Evolutionary conservation across 1,284 basidiomycete species (phyloP).

Genomic region (Leccinum fallax): DNA sequence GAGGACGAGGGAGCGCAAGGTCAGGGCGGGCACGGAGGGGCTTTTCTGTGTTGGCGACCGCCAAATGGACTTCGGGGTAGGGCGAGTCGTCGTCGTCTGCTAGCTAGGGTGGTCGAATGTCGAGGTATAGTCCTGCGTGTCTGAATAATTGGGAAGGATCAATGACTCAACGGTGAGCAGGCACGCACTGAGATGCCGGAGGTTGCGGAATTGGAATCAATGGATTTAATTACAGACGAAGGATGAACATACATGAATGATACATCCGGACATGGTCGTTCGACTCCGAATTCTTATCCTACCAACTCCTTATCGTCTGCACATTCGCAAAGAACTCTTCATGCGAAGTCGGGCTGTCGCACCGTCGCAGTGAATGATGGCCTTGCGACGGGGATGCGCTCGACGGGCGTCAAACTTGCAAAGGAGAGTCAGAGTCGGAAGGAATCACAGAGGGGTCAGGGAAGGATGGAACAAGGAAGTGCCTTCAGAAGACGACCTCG

Average conservation of each 20-base stretch:
- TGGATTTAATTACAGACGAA: neutral
- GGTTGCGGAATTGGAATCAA: slow-evolving; percentile 10
- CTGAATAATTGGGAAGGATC: neutral
- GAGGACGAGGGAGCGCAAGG: slow-evolving; percentile 64
- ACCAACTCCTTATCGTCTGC: slow-evolving; percentile 6
- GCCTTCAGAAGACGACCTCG: too few relatives aligned
- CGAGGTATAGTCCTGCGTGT: slow-evolving; percentile 8
- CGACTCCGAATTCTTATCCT: slow-evolving; percentile 30
- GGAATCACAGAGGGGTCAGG: too few relatives aligned
- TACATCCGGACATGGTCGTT: slow-evolving; percentile 15
- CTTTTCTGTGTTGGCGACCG: slow-evolving; percentile 75
- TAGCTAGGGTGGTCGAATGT: slow-evolving; percentile 48
- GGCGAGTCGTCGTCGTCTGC: slow-evolving; percentile 39
- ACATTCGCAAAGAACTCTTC: slow-evolving; percentile 16
- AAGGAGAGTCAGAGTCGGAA: neutral
- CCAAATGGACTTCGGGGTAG: slow-evolving; percentile 78
- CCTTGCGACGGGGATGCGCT: slow-evolving; percentile 20
- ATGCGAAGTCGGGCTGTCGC: slow-evolving; percentile 2
- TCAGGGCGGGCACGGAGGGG: slow-evolving; percentile 58
- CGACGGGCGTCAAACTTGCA: slow-evolving; percentile 23
- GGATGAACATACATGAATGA: slow-evolving; percentile 19
- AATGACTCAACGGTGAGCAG: neutral
- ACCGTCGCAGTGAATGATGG: slow-evolving; percentile 17
- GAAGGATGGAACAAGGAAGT: neutral
- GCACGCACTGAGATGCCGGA: slow-evolving; percentile 21